Percentiles rank a stretch among this genome's conserved stretches.
Evolutionary conservation across 352 stramenopile species (phyloP).

Genomic region (Pythium oligandrum): DNA sequence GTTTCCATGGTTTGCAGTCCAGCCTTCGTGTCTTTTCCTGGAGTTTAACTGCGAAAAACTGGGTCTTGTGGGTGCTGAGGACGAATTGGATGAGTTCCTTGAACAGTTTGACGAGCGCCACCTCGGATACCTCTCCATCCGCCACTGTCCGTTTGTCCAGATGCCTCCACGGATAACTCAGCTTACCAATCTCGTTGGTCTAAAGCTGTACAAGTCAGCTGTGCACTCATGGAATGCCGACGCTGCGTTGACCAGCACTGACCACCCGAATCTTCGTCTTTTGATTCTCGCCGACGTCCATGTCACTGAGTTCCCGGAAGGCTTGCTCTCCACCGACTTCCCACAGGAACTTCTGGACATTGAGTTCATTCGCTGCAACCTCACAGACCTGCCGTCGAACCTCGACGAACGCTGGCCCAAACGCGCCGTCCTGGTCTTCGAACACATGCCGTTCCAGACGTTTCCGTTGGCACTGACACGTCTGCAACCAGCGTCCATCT

Average conservation of each 20-base stretch:
- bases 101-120: constrained; percentile 3
- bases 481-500: constrained; percentile 16
- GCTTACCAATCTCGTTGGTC: constrained; percentile 22
- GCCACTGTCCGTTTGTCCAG: constrained; percentile 24
- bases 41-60: constrained; percentile 22
- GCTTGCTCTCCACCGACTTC: constrained; percentile 29
- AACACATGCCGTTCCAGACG: constrained; percentile 11
- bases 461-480: constrained; percentile 20
- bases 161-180: constrained; percentile 19
- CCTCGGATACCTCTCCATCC: constrained; percentile 15
- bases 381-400: constrained; percentile 26
- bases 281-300: constrained; percentile 24
- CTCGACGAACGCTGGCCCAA: constrained; percentile 27
- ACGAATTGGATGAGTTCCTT: constrained; percentile 8
- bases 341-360: constrained; percentile 22
- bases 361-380: constrained; percentile 27
- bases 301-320: constrained; percentile 26
- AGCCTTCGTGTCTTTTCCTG: constrained; percentile 36
- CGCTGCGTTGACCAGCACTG: constrained; percentile 18
- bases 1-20: constrained; percentile 25
- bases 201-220: constrained; percentile 40
- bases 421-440: constrained; percentile 17
- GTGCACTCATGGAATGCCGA: constrained; percentile 22
- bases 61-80: constrained; percentile 1
- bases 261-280: constrained; percentile 25